Evolutionary conservation across 148 eudicot genomes (phyloP).

Genomic region (Nepenthes mirabilis): DNA sequence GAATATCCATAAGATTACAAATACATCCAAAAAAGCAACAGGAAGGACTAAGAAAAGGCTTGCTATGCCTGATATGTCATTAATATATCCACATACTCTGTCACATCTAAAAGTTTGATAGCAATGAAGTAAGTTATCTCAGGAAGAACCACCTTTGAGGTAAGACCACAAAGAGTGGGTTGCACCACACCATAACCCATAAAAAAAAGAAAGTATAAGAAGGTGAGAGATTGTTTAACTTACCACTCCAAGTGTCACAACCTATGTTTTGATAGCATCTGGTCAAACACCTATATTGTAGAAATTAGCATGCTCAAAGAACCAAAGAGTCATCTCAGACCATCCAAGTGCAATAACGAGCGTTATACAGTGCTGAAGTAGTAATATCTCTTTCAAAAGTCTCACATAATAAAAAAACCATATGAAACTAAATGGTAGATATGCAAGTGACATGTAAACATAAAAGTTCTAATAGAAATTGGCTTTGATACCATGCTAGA

Average conservation of each 20-base stretch:
- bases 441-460: conserved; percentile 60
- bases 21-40: conserved; percentile 76
- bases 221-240: conserved; percentile 76
- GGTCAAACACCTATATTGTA: conserved; percentile 74
- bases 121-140: conserved; percentile 80
- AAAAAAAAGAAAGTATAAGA: conserved; percentile 70
- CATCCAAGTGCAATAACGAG: conserved; percentile 72
- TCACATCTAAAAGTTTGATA: conserved; percentile 49
- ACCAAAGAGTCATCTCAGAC: conserved; percentile 87
- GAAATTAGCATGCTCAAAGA: conserved; percentile 76
- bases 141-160: conserved; percentile 76
- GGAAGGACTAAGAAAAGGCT: conserved; percentile 83
- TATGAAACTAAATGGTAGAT: conserved; percentile 45
- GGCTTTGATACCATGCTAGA: too few relatives aligned
- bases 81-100: conserved; percentile 87
- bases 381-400: conserved; percentile 74
- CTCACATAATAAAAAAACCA: conserved; percentile 80
- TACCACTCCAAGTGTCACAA: conserved; percentile 75
- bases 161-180: conserved; percentile 94
- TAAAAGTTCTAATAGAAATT: conserved; percentile 33
- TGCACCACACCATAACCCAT: conserved; percentile 99
- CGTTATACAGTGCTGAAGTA: conserved; percentile 82
- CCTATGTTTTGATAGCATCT: conserved; percentile 64
- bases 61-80: conserved; percentile 83
- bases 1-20: conserved; percentile 84